Evolutionary conservation across 495 filamentous ascomycete genomes (phyloP).

Genomic region (Penicillium argentinense): DNA sequence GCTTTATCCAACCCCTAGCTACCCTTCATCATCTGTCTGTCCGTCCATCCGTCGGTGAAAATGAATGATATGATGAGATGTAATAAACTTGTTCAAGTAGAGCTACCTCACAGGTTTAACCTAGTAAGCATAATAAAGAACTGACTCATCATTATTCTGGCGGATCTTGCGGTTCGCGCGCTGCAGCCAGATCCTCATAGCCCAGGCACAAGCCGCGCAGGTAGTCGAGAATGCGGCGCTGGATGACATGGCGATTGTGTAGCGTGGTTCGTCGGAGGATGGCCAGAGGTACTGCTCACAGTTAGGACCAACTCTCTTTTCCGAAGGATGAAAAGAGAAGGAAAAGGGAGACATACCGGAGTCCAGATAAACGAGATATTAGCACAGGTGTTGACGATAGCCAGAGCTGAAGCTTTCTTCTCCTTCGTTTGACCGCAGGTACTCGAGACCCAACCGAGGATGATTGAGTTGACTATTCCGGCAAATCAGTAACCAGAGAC

Average conservation of each 20-base stretch:
- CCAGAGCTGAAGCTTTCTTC: conserved; percentile 49
- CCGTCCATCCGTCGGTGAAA: background rate
- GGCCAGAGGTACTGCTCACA: conserved; percentile 51
- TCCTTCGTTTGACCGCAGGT: conserved; percentile 29
- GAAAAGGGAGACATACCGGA: conserved; percentile 22
- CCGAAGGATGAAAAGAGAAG: conserved; percentile 1
- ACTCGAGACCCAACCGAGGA: conserved; percentile 23
- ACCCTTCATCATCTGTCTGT: background rate
- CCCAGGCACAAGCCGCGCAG: conserved; percentile 39
- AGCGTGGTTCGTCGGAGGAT: conserved; percentile 47
- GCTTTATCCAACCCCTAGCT: background rate
- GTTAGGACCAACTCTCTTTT: conserved; percentile 5
- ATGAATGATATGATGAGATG: background rate
- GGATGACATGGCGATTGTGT: conserved; percentile 42
- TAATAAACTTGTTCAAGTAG: conserved; percentile 5
- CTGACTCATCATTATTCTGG: conserved; percentile 24
- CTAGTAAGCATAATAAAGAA: conserved; percentile 34
- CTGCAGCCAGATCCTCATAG: conserved; percentile 42
- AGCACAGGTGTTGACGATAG: conserved; percentile 56
- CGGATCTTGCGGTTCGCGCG: conserved; percentile 52
- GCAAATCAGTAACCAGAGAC: conserved; percentile 3
- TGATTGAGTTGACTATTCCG: conserved; percentile 19
- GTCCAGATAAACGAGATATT: conserved; percentile 57
- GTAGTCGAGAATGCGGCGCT: conserved; percentile 48
- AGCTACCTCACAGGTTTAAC: conserved; percentile 3